Percentiles rank a stretch among this genome's conserved stretches.
Conservation (phyloP, 1,139 yeast species). For the Saccharomycopsis hybrid region DNA sequence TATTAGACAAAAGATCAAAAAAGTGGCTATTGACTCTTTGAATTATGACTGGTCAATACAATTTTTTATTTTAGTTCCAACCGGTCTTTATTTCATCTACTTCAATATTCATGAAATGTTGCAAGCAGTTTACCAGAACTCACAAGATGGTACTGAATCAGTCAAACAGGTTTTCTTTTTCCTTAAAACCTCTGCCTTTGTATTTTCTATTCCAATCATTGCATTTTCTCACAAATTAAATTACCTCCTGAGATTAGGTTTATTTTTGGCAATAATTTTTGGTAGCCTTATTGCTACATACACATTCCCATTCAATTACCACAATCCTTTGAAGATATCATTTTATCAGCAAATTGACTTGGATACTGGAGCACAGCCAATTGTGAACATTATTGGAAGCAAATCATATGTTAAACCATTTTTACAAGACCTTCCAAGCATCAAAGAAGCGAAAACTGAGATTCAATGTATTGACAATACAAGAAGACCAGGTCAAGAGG, state of each 20-base stretch:
- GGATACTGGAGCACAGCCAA: conserved; percentile 22
- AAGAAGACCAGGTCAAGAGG: conserved; percentile 44
- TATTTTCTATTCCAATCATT: conserved; percentile 50
- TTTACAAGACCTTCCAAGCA: conserved; percentile 56
- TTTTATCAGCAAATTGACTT: conserved; percentile 55
- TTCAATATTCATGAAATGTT: conserved; percentile 44
- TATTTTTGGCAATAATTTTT: conserved; percentile 32
- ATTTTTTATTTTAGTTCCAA: conserved; percentile 59
- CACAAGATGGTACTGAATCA: conserved; percentile 53
- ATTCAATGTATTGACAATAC: conserved; percentile 33
- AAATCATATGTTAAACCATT: conserved; percentile 38
- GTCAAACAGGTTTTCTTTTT: conserved; percentile 43
- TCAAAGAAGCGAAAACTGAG: conserved; percentile 33
- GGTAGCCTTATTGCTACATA: conserved; percentile 36
- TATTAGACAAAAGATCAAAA: conserved; percentile 23
- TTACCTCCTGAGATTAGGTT: conserved; percentile 38
- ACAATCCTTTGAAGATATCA: conserved; percentile 63
- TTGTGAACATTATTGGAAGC: conserved; percentile 3
- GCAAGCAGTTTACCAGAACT: conserved; percentile 61
- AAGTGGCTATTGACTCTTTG: conserved; percentile 36
- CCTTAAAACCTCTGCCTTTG: conserved; percentile 32
- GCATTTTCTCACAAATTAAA: conserved; percentile 73
- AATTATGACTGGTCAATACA: conserved; percentile 81
- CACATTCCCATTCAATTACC: conserved; percentile 48
- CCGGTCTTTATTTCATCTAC: conserved; percentile 48